Evolutionary conservation across 2,329 filamentous ascomycete species (phyloP).

Genomic region (Coniella lustricola): DNA sequence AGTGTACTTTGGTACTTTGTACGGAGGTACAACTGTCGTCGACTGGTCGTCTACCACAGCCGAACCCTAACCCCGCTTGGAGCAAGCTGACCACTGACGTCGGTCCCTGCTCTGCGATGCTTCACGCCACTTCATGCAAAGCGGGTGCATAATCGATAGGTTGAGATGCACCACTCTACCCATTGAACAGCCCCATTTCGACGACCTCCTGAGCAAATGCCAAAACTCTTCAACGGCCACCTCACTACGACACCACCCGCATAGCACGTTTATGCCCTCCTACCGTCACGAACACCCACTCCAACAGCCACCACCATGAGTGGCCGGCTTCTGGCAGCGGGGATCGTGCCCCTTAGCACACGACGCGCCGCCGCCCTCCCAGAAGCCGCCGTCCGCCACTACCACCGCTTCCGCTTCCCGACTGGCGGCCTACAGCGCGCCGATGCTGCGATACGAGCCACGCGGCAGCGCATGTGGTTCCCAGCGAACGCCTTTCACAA

Average conservation of each 20-base stretch:
- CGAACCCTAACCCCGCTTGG: conserved; percentile 3
- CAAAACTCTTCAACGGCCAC: neutral
- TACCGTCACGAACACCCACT: conserved; percentile 5
- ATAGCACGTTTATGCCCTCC: conserved; percentile 14
- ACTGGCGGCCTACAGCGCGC: conserved; percentile 63
- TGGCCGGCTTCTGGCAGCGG: conserved; percentile 68
- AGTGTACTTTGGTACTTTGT: too few relatives aligned
- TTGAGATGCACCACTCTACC: neutral
- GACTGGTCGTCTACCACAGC: neutral
- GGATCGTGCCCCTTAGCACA: conserved; percentile 56
- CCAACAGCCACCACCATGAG: conserved; percentile 45
- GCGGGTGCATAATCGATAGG: conserved; percentile 9
- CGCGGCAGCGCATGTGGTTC: conserved; percentile 65
- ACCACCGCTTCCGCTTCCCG: conserved; percentile 57
- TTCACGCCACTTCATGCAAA: conserved; percentile 10
- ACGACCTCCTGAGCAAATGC: neutral
- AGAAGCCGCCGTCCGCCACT: conserved; percentile 37
- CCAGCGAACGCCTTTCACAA: conserved; percentile 81
- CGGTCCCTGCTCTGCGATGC: neutral
- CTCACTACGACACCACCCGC: neutral
- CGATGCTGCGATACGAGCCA: conserved; percentile 54
- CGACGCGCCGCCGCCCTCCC: conserved; percentile 46
- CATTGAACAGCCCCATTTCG: neutral
- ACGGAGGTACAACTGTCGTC: neutral
- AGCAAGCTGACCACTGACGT: conserved; percentile 1